A percentile compares a stretch with the other conserved stretches of the same genome.
phyloP scores from a whole-genome alignment of 2,329 filamentous ascomycete genomes.

The Phoma herbarum region DNA sequence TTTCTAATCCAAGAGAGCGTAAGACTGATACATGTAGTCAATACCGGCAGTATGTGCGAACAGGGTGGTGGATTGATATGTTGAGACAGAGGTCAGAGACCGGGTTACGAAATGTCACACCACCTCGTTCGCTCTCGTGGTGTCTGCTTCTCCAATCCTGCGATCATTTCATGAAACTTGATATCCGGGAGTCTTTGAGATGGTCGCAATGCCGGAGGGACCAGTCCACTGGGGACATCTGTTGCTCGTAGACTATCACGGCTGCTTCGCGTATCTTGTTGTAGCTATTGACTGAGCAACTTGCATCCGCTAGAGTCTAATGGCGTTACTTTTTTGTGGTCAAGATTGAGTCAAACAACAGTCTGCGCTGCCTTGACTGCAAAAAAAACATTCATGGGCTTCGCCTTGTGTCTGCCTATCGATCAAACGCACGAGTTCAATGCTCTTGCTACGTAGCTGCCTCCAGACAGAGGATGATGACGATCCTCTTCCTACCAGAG shows the following conservation, averaged over 20 bases:
- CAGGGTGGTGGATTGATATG: neutral
- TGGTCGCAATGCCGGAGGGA: neutral
- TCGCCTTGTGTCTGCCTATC: neutral
- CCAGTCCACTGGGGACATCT: neutral
- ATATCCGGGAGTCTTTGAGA: neutral
- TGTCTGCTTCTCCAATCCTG: neutral
- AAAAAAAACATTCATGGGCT: neutral
- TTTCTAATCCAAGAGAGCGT: neutral
- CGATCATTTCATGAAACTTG: neutral
- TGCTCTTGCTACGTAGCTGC: neutral
- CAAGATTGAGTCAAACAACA: neutral
- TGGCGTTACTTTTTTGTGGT: neutral
- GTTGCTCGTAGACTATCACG: neutral
- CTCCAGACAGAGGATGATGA: neutral
- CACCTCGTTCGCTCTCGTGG: neutral
- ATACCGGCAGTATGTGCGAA: neutral
- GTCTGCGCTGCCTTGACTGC: neutral
- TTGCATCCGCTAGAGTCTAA: neutral
- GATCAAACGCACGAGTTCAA: neutral
- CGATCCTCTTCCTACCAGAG: neutral
- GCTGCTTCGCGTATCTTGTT: neutral
- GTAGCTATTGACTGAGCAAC: neutral
- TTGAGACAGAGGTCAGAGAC: neutral
- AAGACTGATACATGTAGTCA: neutral
- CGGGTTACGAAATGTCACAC: neutral